Base-by-base conservation (phyloP, 306 rosid genomes). In the Medicago arabica region DNA sequence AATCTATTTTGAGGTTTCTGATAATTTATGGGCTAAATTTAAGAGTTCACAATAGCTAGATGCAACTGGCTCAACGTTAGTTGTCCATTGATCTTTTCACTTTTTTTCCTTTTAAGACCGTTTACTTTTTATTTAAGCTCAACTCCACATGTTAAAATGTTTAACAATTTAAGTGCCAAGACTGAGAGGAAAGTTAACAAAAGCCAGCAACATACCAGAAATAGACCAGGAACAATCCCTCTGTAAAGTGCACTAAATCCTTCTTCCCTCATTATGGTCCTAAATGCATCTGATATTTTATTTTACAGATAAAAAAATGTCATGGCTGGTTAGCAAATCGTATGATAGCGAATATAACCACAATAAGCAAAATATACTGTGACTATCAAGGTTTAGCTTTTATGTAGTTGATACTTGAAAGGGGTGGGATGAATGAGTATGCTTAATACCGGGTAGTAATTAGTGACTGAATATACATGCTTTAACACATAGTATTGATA, bases 201-300 rank as follows among this genome's bases (percentile, higher is more conserved):
- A 70, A 49, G 76, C 55, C 70, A 86, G 77, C 59, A 85, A 83
- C 82, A 68, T 88, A 92, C 97, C 89, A 92, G 96, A 80, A 95
- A 84, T 70, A 92, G 91, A 72, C 96, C 85, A 76, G 97, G 99
- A 85, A 84, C 83, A 72, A 95, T 86, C 74, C 99, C 98, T 76
- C 80, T 89, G 83, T 92, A 95, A 55, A 92, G 92, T 43, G 98
- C 97, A 61, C 82, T 75, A 83, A 82, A 88, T 51, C 99, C 85
- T 77, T 82, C 97, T 85, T 92, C 99, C 79, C 89, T 92, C 85
- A 87, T 59, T 78, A 95, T 95, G 81, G 97, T 95, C 87, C 87
- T 88, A 62, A 92, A 86, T 79, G 97, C 97, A 95, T 95, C 99
- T 95, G 97, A 53, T 82, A 86, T 72, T 73, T 50, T 13, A 75